Evolutionary conservation across 2,329 filamentous ascomycete species (phyloP), one percentile per base, ranked within the genome.

Genomic region (Macrophomina phaseolina): DNA sequence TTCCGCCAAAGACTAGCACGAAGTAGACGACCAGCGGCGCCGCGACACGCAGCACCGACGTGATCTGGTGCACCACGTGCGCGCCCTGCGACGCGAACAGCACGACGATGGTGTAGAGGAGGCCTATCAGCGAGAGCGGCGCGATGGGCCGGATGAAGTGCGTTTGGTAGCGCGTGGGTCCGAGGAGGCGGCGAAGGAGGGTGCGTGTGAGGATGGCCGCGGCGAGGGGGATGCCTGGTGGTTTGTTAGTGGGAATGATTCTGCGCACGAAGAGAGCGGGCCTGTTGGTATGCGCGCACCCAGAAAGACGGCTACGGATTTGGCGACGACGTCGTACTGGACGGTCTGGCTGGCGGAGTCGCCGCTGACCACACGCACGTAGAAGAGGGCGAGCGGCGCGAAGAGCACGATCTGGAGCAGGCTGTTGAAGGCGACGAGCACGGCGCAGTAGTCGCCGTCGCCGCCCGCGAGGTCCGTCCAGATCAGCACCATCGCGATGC

Each of bases 401-500:
- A 81, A 83, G 3, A 83, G 73, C 6, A 83, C 80, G 62, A 83
- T 83, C 70, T 84, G 81, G 62, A 84, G 69, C 5, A 84, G 77
- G 23, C 78, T 81, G 69, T 84, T 84, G 70, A 83, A 78, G 1
- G 81, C 82, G 4, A 84, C 82, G 3, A 84, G 78, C 0, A 84
- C 79, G 14, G 92, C 93, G 76, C 92, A 97, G 77, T 96, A 97
- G 71, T 96, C 90, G 5, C 78, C 81, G 70, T 96, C 90, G 5
- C 93, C 93, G 1, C 89, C 89, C 0, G 93, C 91, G 0, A 93
- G 81, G 4, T 86, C 87, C 0, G 88, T 95, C 93, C 92, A 96
- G 68, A 97, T 90, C 5, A 91, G 79, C 1, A 90, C 92, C 93
- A 97, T 97, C 38, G 92, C 93, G 69, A 97, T 97, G 72, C 93